Base-by-base conservation (phyloP, 2,329 filamentous ascomycete species). In the Bipolaris bicolor region DNA sequence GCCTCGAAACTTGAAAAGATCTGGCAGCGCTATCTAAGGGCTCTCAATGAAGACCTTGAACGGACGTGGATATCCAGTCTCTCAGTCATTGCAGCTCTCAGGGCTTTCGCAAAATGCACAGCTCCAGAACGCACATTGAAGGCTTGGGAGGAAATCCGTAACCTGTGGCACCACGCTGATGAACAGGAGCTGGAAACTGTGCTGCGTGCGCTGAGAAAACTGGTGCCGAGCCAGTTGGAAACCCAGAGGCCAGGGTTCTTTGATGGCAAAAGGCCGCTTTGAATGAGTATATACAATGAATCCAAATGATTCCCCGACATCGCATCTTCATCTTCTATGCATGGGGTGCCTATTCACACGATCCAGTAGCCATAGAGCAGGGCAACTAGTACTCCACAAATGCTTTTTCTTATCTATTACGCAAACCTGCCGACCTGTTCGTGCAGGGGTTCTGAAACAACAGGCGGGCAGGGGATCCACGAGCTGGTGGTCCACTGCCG, bases 51-150 rank as follows among this genome's bases (percentile, higher is more conserved):
- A 7, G 44, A 65, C 1, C 50, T 61, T 41, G 71, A 68, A 47
- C 60, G 67, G 26, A 74, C 68, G 13, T 73, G 66, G 72, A 63
- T 71, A 5, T 71, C 65, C 1, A 63, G 64, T 9, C 56, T 71
- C 41, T 58, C 61, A 1, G 66, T 70, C 6, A 57, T 73, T 1
- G 70, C 69, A 0, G 73, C 73, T n/a, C 66, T 77, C 6, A 71
- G 62, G 51, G 89, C 90, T 3, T 90, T 90, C 71, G 81, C 82
- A 58, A 84, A 81, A 60, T 88, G 86, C 67, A 80, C 81, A n/a
- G 78, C 82, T 1, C 72, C 74, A 20, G 79, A 83, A 10, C 77
- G 80, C 31, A 81, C 88, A 45, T 58, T 86, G 57, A 77, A 82
- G 40, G 82, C 85, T 3, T 92, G 80, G 81, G 70, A 79, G 31